A percentile compares a stretch with the other conserved stretches of the same genome.
These are phyloP conservation scores for Anthracocystis panici-leucophaei DNA, from an alignment of 1,284 basidiomycete species.

Conservation along the genomic window DNA sequence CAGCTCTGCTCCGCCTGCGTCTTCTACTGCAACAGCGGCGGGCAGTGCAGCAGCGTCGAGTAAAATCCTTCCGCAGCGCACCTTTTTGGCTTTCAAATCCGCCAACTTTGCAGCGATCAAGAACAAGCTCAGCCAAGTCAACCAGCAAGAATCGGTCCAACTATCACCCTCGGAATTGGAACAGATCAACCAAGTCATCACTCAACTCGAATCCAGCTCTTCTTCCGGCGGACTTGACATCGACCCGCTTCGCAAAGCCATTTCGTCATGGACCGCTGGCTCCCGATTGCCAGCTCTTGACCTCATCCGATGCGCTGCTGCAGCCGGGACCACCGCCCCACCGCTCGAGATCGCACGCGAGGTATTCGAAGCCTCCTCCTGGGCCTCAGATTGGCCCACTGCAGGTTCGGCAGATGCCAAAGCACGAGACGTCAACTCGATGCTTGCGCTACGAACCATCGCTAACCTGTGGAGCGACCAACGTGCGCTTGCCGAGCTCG, in stretches of 20 bases:
- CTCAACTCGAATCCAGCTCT: slow-evolving; percentile 73
- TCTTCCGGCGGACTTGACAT: slow-evolving; percentile 29
- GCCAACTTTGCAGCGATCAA: slow-evolving; percentile 89
- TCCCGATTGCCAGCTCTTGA: slow-evolving; percentile 93
- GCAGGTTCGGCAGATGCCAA: slow-evolving; percentile 71
- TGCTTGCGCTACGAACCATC: slow-evolving; percentile 84
- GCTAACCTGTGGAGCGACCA: slow-evolving; percentile 78
- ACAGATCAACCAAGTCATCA: slow-evolving; percentile 77
- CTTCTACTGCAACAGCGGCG: slow-evolving; percentile 1
- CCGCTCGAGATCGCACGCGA: slow-evolving; percentile 75
- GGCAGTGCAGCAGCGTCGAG: slow-evolving; percentile 44
- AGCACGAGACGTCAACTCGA: slow-evolving; percentile 82
- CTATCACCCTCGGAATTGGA: slow-evolving; percentile 78
- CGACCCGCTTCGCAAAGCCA: slow-evolving; percentile 71
- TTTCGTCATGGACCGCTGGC: slow-evolving; percentile 82
- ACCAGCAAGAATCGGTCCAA: slow-evolving; percentile 75
- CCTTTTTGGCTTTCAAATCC: slow-evolving; percentile 81
- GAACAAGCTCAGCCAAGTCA: slow-evolving; percentile 83
- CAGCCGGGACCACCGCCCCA: slow-evolving; percentile 73
- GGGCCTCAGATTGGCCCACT: slow-evolving; percentile 74
- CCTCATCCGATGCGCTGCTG: slow-evolving; percentile 82
- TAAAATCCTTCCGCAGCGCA: slow-evolving; percentile 57
- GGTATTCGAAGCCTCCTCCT: slow-evolving; percentile 79
- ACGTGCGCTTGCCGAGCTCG: slow-evolving; percentile 64
- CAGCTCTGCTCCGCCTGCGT: slow-evolving; percentile 54